A percentile compares a stretch with the other conserved stretches of the same genome.
Evolutionary conservation across 768 basidiomycete species (phyloP).

Genomic region (Hericium rajendrae): DNA sequence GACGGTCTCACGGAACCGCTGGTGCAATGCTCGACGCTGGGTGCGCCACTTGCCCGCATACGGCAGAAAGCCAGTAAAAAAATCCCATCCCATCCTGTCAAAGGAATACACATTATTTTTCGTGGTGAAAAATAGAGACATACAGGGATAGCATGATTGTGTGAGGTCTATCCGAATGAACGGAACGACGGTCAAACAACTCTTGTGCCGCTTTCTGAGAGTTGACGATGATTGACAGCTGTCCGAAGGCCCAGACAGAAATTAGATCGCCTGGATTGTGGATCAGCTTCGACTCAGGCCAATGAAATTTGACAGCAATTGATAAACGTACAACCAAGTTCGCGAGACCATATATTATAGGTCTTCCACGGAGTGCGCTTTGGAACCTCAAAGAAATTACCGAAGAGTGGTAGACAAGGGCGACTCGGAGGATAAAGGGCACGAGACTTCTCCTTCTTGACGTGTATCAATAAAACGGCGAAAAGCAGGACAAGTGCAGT

Average conservation of each 20-base stretch:
- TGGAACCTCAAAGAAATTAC: neutral
- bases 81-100: neutral
- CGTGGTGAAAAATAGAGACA: neutral
- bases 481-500: too few relatives aligned
- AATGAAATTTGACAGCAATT: too few relatives aligned
- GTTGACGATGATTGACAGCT: neutral
- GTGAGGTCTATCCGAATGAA: neutral
- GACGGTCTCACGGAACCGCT: neutral
- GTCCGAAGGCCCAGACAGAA: neutral
- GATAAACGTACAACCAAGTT: neutral
- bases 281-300: too few relatives aligned
- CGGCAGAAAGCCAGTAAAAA: neutral
- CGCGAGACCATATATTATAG: neutral
- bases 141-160: neutral
- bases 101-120: too few relatives aligned
- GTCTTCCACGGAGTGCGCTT: neutral
- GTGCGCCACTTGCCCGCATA: neutral
- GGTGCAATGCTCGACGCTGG: neutral
- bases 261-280: neutral
- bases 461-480: too few relatives aligned
- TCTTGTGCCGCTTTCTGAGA: neutral
- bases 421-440: neutral
- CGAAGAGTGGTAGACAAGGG: neutral
- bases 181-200: neutral
- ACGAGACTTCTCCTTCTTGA: too few relatives aligned